These are phyloP conservation scores for Malus sylvestris DNA, from an alignment of 306 rosid species.

Conservation along the genomic window DNA sequence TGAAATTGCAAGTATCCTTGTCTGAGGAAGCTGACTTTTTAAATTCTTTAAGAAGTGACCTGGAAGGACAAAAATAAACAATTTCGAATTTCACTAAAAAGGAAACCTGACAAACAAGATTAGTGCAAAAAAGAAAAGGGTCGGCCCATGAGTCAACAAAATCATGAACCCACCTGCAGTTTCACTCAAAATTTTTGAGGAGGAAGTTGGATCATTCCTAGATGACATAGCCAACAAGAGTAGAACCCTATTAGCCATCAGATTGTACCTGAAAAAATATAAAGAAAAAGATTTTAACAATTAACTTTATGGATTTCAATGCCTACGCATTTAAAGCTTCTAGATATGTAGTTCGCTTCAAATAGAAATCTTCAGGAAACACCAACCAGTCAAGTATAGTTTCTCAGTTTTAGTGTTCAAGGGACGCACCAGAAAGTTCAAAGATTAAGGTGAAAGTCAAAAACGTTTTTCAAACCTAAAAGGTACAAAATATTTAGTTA, in stretches of 20 bases:
- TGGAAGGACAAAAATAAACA: slow-evolving; percentile 27
- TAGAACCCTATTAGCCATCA: slow-evolving; percentile 95
- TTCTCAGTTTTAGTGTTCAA: neutral
- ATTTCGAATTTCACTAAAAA: neutral
- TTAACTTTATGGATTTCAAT: neutral
- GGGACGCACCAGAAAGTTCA: neutral
- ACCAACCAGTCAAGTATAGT: neutral
- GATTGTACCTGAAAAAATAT: slow-evolving; percentile 64
- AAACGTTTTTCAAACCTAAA: neutral
- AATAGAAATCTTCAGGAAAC: neutral
- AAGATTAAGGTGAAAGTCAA: neutral
- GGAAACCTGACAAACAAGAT: neutral
- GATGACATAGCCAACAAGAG: slow-evolving; percentile 92
- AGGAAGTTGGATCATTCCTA: slow-evolving; percentile 67
- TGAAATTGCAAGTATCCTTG: slow-evolving; percentile 94
- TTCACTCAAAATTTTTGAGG: slow-evolving; percentile 77
- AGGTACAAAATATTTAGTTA: slow-evolving; percentile 11
- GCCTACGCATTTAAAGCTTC: neutral
- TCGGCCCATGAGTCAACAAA: neutral
- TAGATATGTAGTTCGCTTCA: neutral
- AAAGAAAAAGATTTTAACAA: neutral
- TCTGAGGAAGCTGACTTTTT: slow-evolving; percentile 97
- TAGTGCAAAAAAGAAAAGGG: slow-evolving; percentile 8
- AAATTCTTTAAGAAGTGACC: slow-evolving; percentile 92
- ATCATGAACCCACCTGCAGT: slow-evolving; percentile 67